Percentiles rank a stretch among this genome's conserved stretches.
phyloP scores from a whole-genome alignment of 257 asterid genomes.

The Salvia splendens region DNA sequence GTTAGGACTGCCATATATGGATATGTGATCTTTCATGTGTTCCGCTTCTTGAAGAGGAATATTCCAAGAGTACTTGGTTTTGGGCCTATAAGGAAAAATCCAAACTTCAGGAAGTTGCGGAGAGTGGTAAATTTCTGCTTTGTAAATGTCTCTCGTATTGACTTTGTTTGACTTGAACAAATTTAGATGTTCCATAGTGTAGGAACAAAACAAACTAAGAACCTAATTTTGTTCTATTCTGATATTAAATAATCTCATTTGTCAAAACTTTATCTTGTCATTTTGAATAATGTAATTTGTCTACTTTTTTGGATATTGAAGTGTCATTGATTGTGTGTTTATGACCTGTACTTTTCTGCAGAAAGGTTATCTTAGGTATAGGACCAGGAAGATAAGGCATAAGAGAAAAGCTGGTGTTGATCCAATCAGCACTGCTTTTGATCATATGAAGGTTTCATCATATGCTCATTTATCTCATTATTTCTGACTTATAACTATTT shows the following conservation, averaged over 20 bases:
- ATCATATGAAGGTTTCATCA: constrained; percentile 84
- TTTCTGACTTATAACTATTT: constrained; percentile 25
- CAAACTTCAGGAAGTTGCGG: constrained; percentile 68
- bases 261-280: constrained; percentile 3
- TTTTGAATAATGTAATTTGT: constrained; percentile 4
- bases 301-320: constrained; percentile 4
- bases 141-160: constrained; percentile 11
- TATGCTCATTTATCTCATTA: constrained; percentile 17
- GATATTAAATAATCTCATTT: constrained; percentile 7
- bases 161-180: constrained; percentile 12
- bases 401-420: constrained; percentile 73
- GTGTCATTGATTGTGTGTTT: constrained; percentile 23
- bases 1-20: constrained; percentile 68
- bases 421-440: constrained; percentile 97
- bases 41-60: constrained; percentile 64
- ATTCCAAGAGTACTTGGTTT: constrained; percentile 74
- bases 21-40: constrained; percentile 54
- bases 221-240: background rate
- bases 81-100: constrained; percentile 74
- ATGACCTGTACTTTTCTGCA: constrained; percentile 46
- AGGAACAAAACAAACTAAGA: constrained; percentile 22
- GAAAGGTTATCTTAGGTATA: constrained; percentile 62
- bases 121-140: constrained; percentile 68
- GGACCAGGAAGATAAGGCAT: constrained; percentile 48
- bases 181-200: background rate